Evolutionary conservation across 2,329 filamentous ascomycete genomes (phyloP).

Genomic region (Talaromyces sp.): DNA sequence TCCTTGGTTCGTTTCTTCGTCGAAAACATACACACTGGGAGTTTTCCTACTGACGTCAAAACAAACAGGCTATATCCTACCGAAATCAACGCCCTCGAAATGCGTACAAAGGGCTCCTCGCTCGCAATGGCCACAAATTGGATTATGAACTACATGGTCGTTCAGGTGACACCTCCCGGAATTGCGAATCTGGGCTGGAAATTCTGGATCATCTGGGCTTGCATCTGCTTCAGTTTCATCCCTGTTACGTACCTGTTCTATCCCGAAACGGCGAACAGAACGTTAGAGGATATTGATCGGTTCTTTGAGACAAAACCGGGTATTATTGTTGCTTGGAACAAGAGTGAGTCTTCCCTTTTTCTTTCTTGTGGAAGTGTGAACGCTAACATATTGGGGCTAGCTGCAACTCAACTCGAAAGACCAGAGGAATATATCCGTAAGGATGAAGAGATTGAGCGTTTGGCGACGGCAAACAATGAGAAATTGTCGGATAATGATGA

Average conservation of each 20-base stretch:
- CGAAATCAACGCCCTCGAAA: constrained; percentile 25
- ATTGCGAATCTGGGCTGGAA: constrained; percentile 27
- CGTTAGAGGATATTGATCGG: constrained; percentile 20
- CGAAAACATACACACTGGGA: too few relatives aligned
- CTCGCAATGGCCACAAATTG: constrained; percentile 25
- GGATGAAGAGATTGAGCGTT: constrained; percentile 22
- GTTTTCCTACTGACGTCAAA: neutral
- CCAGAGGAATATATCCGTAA: constrained; percentile 22
- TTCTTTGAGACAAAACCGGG: constrained; percentile 23
- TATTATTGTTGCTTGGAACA: constrained; percentile 23
- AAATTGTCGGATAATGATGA: constrained; percentile 1
- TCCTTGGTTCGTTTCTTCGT: constrained; percentile 32
- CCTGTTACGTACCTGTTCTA: constrained; percentile 27
- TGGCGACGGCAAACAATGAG: constrained; percentile 6
- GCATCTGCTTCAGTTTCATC: constrained; percentile 25
- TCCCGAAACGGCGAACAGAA: constrained; percentile 22
- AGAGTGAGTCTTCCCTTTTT: constrained; percentile 19
- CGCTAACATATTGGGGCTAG: neutral
- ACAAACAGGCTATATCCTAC: constrained; percentile 26
- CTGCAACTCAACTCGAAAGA: constrained; percentile 22
- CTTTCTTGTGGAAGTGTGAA: neutral
- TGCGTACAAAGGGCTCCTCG: constrained; percentile 22
- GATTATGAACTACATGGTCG: constrained; percentile 25
- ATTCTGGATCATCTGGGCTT: constrained; percentile 27
- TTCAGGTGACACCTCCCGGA: constrained; percentile 23